A percentile compares a stretch with the other conserved stretches of the same genome.
phyloP scores from a whole-genome alignment of 495 filamentous ascomycete genomes.

The Ascodesmis nigricans region DNA sequence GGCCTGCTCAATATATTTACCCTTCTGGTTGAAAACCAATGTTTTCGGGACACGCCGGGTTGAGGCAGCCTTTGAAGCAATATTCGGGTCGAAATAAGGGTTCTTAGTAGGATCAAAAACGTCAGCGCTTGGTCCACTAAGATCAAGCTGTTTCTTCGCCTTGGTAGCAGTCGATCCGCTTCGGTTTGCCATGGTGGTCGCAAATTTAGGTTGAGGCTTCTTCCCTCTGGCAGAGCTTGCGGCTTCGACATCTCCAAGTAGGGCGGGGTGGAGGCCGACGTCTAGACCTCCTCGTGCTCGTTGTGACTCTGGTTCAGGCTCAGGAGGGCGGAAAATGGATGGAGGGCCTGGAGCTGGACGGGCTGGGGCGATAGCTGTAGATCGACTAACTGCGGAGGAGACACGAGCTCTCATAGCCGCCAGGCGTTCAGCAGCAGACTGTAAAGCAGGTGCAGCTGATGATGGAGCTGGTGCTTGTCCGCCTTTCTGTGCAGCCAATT shows the following conservation, averaged over 20 bases:
- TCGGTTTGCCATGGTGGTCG: conserved; percentile 37
- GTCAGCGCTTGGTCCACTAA: conserved; percentile 45
- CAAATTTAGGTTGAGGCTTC: conserved; percentile 33
- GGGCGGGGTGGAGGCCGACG: conserved; percentile 69
- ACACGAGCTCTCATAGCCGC: conserved; percentile 66
- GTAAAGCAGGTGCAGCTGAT: conserved; percentile 22
- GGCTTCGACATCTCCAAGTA: conserved; percentile 50
- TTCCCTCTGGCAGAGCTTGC: conserved; percentile 34
- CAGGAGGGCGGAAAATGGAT: conserved; percentile 12
- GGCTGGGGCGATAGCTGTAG: conserved; percentile 27
- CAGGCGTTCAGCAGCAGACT: conserved; percentile 32
- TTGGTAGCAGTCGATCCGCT: conserved; percentile 31
- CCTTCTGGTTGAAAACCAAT: conserved; percentile 83
- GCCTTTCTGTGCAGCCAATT: conserved; percentile 28
- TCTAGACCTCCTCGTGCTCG: conserved; percentile 54
- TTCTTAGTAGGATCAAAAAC: conserved; percentile 40
- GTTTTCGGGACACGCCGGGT: conserved; percentile 40
- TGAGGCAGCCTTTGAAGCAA: conserved; percentile 39
- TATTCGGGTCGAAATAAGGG: conserved; percentile 63
- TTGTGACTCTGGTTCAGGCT: conserved; percentile 16
- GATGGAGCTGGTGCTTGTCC: conserved; percentile 19
- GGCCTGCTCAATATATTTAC: conserved; percentile 88
- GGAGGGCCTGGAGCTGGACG: conserved; percentile 5
- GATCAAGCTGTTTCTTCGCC: conserved; percentile 40
- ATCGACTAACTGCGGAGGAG: conserved; percentile 44